phyloP scores from a whole-genome alignment of 768 basidiomycete species.

The Mycena sanguinolenta region DNA sequence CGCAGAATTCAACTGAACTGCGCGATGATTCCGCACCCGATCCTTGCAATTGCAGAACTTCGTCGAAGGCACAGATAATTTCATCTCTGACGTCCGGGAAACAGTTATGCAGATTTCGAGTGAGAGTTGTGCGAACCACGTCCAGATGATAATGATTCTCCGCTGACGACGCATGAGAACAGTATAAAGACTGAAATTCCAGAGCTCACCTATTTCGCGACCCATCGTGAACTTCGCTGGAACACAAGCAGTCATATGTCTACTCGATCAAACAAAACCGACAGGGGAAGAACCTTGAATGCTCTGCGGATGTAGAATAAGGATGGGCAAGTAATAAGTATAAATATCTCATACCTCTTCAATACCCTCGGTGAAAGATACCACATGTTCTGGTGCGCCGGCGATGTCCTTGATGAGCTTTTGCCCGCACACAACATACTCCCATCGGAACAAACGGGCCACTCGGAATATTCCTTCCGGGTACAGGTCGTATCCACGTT shows the following conservation, averaged over 20 bases:
- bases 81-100: conserved; percentile 52
- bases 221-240: conserved; percentile 10
- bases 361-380: conserved; percentile 50
- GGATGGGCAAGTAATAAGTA: no score
- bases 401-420: conserved; percentile 55
- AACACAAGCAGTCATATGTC: no score
- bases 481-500: conserved; percentile 23
- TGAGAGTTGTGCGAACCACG: conserved; percentile 21
- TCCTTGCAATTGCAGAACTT: conserved; percentile 12
- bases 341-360: conserved; percentile 44
- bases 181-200: not conserved
- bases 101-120: conserved; percentile 41
- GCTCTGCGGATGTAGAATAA: not conserved
- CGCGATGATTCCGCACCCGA: conserved; percentile 6
- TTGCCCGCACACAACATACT: conserved; percentile 50
- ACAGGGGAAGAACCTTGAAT: conserved; percentile 4
- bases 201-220: not conserved
- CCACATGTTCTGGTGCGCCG: conserved; percentile 52
- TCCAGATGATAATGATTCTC: conserved; percentile 23
- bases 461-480: conserved; percentile 25
- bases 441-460: conserved; percentile 47
- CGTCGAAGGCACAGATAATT: conserved; percentile 37
- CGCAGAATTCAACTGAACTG: no score
- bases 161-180: not conserved
- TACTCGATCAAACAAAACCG: not conserved